Base-by-base conservation (phyloP, 768 basidiomycete species). In the Termitomyces sp. region DNA sequence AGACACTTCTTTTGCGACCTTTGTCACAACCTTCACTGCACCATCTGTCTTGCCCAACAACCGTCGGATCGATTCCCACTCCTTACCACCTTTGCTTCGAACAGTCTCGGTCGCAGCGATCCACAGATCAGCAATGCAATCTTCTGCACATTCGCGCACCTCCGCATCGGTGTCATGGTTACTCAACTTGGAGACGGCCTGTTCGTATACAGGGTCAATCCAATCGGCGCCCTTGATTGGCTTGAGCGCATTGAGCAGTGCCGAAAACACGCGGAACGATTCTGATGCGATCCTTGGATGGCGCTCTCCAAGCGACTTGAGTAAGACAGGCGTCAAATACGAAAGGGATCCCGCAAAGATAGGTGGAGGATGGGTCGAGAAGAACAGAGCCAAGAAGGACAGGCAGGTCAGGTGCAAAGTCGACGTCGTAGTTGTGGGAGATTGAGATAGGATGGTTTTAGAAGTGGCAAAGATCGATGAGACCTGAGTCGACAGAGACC, bases 101-200 rank as follows among this genome's bases (percentile, higher is more conserved):
- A 91, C 78, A 14, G 84, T 71, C 46, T 94, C 91, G 0, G 89
- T 86, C 1, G 94, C 92, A 62, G 86, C 87, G 50, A 92, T 81
- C 86, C 97, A 92, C 9, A 98, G 74, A 67, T 94, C 89, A 1
- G 89, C 95, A 43, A 96, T 80, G 48, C 84, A 85, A 32, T 89
- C 85, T 63, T 98, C 89, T 0, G 94, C 94, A 60, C 82, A 84
- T 25, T 81, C 79, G 37, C 94, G 83, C 21, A 98, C 92, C 61
- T 97, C 95, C 4, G 90, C 86, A 68, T 98, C 96, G 1, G 95
- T 95, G 62, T 95, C 90, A 59, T 90, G 85, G 45, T 82, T 87
- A 49, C 76, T 81, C 37, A 99, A 73, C 51, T 92, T 80, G 21
- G 74, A 69, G 4, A 90, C 75, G 10, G 92, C 87, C 60, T 92